Evolutionary conservation across 768 basidiomycete genomes (phyloP).

Genomic region (Termitomyces sp.): DNA sequence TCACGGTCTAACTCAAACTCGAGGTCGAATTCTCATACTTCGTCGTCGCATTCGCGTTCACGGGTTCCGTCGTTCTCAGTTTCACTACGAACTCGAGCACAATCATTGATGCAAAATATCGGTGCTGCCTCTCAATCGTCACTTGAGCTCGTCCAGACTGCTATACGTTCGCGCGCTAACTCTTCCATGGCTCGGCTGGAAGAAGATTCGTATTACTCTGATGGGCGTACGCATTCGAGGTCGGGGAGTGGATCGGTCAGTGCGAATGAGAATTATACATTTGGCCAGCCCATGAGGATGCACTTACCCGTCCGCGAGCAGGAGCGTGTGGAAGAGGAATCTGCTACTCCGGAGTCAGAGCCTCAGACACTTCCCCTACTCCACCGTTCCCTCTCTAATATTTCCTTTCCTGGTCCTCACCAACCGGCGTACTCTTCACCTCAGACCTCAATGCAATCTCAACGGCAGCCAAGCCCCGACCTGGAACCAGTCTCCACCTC

Average conservation of each 20-base stretch:
- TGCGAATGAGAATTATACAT: slow-evolving; percentile 65
- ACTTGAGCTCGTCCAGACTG: slow-evolving; percentile 47
- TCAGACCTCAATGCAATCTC: not conserved
- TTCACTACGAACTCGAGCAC: slow-evolving; percentile 58
- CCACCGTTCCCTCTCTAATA: slow-evolving; percentile 10
- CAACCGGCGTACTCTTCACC: not conserved
- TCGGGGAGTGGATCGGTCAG: slow-evolving; percentile 49
- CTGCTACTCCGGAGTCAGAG: slow-evolving; percentile 1
- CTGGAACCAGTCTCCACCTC: slow-evolving; percentile 2
- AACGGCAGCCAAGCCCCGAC: not conserved
- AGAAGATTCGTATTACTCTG: slow-evolving; percentile 40
- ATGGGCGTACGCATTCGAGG: slow-evolving; percentile 37
- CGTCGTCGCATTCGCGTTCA: slow-evolving; percentile 40
- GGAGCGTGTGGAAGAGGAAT: slow-evolving; percentile 17
- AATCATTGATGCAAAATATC: slow-evolving; percentile 63
- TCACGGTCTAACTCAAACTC: slow-evolving; percentile 29
- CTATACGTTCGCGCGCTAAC: slow-evolving; percentile 48
- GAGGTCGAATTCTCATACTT: slow-evolving; percentile 28
- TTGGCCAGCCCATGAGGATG: slow-evolving; percentile 55
- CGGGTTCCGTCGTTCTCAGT: slow-evolving; percentile 36
- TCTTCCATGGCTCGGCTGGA: slow-evolving; percentile 70
- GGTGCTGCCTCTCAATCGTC: slow-evolving; percentile 58
- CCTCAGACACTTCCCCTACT: slow-evolving; percentile 13
- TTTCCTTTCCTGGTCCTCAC: slow-evolving; percentile 9
- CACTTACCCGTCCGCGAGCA: slow-evolving; percentile 25